Conservation (phyloP, 106 monocot genomes). For the Dendrobium huoshanense region DNA sequence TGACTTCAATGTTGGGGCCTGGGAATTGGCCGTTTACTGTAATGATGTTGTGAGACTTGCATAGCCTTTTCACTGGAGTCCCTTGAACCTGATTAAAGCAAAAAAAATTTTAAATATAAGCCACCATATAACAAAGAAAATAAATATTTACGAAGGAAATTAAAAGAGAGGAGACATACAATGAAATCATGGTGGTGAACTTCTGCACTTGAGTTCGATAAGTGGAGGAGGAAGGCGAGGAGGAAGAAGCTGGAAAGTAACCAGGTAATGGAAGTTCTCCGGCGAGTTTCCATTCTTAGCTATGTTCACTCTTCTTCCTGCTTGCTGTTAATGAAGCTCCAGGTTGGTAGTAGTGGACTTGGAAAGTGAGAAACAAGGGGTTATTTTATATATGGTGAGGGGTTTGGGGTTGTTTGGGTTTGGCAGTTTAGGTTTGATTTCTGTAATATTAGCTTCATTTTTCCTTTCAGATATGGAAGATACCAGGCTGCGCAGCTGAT, state of each 20-base stretch:
- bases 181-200: slow-evolving; percentile 22
- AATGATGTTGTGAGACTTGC: slow-evolving; percentile 46
- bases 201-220: slow-evolving; percentile 10
- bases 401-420: slow-evolving; percentile 14
- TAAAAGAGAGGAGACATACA: neutral
- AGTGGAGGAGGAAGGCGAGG: slow-evolving; percentile 2
- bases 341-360: neutral
- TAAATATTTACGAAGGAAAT: neutral
- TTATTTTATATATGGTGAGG: neutral
- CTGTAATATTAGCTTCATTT: neutral
- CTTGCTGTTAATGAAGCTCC: neutral
- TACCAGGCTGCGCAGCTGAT: neutral
- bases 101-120: neutral
- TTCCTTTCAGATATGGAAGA: neutral
- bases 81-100: slow-evolving; percentile 28
- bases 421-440: slow-evolving; percentile 37
- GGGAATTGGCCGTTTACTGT: slow-evolving; percentile 70
- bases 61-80: slow-evolving; percentile 73
- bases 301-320: neutral
- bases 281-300: neutral
- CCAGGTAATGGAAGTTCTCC: neutral
- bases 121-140: neutral
- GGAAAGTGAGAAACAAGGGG: neutral
- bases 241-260: slow-evolving; percentile 5
- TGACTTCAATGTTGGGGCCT: slow-evolving; percentile 50